Conservation (phyloP, 2,329 filamentous ascomycete genomes). For the Calonectria multiphialidica region DNA sequence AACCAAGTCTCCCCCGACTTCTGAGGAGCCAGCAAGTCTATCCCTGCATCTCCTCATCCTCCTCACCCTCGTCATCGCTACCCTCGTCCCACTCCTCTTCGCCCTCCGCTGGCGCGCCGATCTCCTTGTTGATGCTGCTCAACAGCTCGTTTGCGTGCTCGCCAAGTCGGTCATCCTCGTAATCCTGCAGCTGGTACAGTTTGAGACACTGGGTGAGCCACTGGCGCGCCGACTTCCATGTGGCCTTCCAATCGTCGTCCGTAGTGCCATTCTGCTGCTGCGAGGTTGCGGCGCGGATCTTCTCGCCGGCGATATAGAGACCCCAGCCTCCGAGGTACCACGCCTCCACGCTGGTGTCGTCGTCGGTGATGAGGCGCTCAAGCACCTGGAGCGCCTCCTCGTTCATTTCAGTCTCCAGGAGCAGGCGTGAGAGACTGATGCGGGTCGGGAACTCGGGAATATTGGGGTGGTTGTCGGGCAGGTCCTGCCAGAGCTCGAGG, state of each 20-base stretch:
- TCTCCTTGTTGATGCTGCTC: slow-evolving; percentile 70
- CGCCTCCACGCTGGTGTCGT: slow-evolving; percentile 93
- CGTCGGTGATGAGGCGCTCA: slow-evolving; percentile 85
- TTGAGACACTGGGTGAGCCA: slow-evolving; percentile 87
- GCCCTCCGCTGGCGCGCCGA: slow-evolving; percentile 70
- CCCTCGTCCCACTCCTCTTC: slow-evolving; percentile 68
- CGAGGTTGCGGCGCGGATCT: slow-evolving; percentile 59
- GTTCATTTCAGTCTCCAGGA: slow-evolving; percentile 93
- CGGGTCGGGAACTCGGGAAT: slow-evolving; percentile 90
- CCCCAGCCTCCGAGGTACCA: slow-evolving; percentile 99
- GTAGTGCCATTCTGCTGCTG: slow-evolving; percentile 46
- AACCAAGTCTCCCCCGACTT: slow-evolving; percentile 27
- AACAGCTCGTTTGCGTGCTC: slow-evolving; percentile 82
- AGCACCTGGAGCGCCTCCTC: slow-evolving; percentile 87
- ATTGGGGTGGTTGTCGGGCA: slow-evolving; percentile 76
- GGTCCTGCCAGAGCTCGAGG: slow-evolving; percentile 84
- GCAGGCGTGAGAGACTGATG: slow-evolving; percentile 84
- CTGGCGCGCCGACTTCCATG: slow-evolving; percentile 80
- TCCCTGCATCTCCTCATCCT: slow-evolving; percentile 70
- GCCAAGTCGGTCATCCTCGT: slow-evolving; percentile 84
- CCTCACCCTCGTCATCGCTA: slow-evolving; percentile 64
- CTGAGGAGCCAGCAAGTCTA: slow-evolving; percentile 40
- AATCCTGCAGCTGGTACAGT: slow-evolving; percentile 83
- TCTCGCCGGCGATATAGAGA: slow-evolving; percentile 82
- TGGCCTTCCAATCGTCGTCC: slow-evolving; percentile 65